phyloP scores from a whole-genome alignment of 2,329 filamentous ascomycete genomes.

The Talaromyces sp. region DNA sequence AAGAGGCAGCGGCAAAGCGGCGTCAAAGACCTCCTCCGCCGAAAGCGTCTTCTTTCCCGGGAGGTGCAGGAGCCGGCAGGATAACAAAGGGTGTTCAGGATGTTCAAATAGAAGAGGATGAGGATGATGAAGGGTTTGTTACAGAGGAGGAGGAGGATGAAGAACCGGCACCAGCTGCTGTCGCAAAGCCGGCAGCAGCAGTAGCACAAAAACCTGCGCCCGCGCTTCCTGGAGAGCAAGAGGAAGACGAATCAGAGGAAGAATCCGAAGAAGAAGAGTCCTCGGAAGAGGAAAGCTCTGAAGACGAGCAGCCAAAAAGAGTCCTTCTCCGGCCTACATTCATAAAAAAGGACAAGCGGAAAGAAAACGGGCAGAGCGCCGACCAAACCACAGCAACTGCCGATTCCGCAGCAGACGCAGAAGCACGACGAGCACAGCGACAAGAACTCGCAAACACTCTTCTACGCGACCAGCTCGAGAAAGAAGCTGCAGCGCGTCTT shows the following conservation, averaged over 20 bases:
- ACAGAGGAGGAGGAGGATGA: slow-evolving; percentile 47
- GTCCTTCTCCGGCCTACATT: slow-evolving; percentile 62
- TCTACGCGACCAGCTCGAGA: slow-evolving; percentile 82
- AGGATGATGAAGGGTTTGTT: slow-evolving; percentile 56
- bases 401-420: slow-evolving; percentile 38
- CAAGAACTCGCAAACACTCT: slow-evolving; percentile 71
- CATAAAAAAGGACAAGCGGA: slow-evolving; percentile 58
- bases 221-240: slow-evolving; percentile 30
- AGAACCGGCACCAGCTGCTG: slow-evolving; percentile 12
- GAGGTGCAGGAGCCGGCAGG: slow-evolving; percentile 20
- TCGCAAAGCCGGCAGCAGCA: slow-evolving; percentile 13
- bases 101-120: slow-evolving; percentile 37
- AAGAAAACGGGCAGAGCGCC: slow-evolving; percentile 26
- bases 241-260: slow-evolving; percentile 52
- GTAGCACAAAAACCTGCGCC: slow-evolving; percentile 13
- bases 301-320: slow-evolving; percentile 53
- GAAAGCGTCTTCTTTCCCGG: slow-evolving; percentile 35
- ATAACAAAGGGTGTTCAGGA: slow-evolving; percentile 26
- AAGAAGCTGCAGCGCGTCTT: slow-evolving; percentile 68
- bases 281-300: slow-evolving; percentile 53
- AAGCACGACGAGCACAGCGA: slow-evolving; percentile 44
- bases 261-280: slow-evolving; percentile 37
- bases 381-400: slow-evolving; percentile 17
- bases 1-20: slow-evolving; percentile 33
- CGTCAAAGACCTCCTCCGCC: slow-evolving; percentile 43